These are phyloP conservation scores for Solanum neorickii DNA, from an alignment of 257 asterid species.

Conservation along the genomic window DNA sequence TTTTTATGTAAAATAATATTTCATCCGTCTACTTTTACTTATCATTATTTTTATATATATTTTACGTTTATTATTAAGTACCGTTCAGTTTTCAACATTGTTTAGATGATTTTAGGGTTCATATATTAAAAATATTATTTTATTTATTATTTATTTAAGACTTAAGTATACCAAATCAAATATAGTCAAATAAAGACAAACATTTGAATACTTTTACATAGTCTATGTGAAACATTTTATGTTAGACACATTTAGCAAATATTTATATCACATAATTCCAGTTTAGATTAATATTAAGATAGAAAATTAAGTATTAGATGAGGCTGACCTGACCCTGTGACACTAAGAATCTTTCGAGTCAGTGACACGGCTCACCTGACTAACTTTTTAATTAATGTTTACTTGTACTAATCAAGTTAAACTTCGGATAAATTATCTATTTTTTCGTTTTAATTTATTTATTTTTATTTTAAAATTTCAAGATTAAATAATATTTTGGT, in stretches of 20 bases:
- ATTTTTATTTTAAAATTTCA: fast-evolving
- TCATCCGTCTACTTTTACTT: not conserved
- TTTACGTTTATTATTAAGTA: not conserved
- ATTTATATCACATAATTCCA: not conserved
- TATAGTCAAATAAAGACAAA: not conserved
- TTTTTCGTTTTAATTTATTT: not conserved
- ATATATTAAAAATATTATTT: not conserved
- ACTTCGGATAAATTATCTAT: not conserved
- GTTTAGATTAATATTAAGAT: not conserved
- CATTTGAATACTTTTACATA: not conserved
- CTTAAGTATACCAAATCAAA: not conserved
- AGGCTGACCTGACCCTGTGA: not conserved
- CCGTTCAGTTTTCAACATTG: not conserved
- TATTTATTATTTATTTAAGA: not conserved
- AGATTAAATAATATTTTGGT: not conserved
- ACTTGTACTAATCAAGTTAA: not conserved
- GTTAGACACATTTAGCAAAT: not conserved
- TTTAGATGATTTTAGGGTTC: not conserved
- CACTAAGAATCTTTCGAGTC: constrained; percentile 19
- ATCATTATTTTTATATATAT: not conserved
- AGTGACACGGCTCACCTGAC: constrained; percentile 9
- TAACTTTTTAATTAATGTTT: constrained; percentile 1
- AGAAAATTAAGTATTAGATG: not conserved
- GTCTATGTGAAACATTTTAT: not conserved
- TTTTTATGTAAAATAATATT: not conserved